Evolutionary conservation across 768 basidiomycete genomes (phyloP).

Genomic region (Mycena rebaudengoi): DNA sequence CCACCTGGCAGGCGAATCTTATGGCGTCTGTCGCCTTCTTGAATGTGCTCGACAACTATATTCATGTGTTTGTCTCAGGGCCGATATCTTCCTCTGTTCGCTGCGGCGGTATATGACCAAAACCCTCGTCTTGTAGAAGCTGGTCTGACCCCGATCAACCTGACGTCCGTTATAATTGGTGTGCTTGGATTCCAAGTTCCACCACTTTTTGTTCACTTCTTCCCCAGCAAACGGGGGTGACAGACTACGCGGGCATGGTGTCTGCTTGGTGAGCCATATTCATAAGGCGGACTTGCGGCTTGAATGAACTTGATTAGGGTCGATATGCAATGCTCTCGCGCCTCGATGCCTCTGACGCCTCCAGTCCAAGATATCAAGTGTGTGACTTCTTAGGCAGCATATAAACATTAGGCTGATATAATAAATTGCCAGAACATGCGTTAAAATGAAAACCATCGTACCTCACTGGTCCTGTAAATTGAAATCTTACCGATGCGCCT

Average conservation of each 20-base stretch:
- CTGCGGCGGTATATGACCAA: constrained; percentile 57
- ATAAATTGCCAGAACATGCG: no score
- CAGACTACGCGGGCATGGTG: constrained; percentile 52
- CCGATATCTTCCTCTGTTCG: constrained; percentile 60
- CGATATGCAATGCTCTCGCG: no score
- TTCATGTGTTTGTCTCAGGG: constrained; percentile 42
- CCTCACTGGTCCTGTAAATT: background rate
- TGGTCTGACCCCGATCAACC: constrained; percentile 58
- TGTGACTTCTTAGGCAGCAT: no score
- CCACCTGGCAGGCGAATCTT: constrained; percentile 59
- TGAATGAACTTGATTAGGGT: no score
- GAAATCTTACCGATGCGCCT: no score
- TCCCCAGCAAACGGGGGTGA: constrained; percentile 9
- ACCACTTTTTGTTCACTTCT: background rate
- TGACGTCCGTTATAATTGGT: constrained; percentile 55
- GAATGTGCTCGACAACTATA: background rate
- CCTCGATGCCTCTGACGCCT: no score
- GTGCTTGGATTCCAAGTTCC: background rate
- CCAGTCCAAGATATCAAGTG: no score
- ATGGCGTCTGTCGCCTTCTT: constrained; percentile 47
- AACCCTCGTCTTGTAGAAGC: constrained; percentile 47
- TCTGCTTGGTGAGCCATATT: no score
- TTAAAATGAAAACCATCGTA: background rate
- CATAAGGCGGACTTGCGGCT: no score
- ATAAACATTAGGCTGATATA: no score